phyloP scores from a whole-genome alignment of 768 basidiomycete genomes.

The Pleurotus salmoneostramineus region DNA sequence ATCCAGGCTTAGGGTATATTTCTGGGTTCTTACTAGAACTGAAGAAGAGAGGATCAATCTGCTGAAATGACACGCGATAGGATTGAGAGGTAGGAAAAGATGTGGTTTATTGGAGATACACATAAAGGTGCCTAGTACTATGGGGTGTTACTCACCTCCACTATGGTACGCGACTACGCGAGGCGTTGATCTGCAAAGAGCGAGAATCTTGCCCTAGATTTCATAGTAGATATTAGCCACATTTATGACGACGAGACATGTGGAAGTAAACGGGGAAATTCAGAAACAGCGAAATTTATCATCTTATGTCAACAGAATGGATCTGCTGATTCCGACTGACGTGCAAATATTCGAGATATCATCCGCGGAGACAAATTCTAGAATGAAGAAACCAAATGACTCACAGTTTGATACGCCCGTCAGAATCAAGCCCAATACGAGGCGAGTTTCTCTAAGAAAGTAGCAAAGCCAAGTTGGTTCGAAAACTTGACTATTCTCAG shows the following conservation, averaged over 20 bases:
- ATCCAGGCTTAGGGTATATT: conserved; percentile 5
- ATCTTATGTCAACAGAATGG: conserved; percentile 28
- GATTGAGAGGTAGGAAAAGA: background rate
- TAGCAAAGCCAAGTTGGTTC: too few relatives aligned
- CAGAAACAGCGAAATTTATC: conserved; percentile 40
- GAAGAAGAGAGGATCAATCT: background rate
- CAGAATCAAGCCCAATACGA: background rate
- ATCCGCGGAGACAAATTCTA: conserved; percentile 11
- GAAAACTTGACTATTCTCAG: too few relatives aligned
- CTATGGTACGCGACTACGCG: background rate
- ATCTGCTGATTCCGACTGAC: conserved; percentile 48
- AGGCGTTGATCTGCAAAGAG: background rate
- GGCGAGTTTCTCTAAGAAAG: too few relatives aligned
- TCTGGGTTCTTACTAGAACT: background rate
- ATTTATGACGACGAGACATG: background rate
- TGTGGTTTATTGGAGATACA: too few relatives aligned
- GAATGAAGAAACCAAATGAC: conserved; percentile 14
- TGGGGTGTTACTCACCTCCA: background rate
- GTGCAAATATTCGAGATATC: conserved; percentile 45
- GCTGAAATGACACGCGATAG: background rate
- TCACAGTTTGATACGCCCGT: conserved; percentile 28
- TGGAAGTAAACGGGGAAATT: conserved; percentile 14
- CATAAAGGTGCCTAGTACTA: background rate
- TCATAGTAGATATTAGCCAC: background rate
- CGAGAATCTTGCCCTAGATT: background rate